Conservation (phyloP, 345 rosid species). For the Firmiana major region DNA sequence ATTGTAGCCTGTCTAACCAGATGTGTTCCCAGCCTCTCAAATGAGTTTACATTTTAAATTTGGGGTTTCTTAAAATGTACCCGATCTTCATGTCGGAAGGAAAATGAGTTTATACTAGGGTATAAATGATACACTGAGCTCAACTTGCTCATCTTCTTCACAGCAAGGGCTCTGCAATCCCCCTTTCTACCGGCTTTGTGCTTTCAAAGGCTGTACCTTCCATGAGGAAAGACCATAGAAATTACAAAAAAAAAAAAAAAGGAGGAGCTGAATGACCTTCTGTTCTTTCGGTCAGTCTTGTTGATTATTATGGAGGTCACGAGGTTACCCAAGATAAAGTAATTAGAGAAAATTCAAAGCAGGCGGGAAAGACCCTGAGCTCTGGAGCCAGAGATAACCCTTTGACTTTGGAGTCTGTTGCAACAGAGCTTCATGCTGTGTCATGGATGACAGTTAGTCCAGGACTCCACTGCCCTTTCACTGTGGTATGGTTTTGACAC, state of each 20-base stretch:
- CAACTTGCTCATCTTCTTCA: conserved; percentile 97
- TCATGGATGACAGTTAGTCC: conserved; percentile 99
- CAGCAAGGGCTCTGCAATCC: conserved; percentile 87
- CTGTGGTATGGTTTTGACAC: conserved; percentile 91
- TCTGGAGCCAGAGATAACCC: conserved; percentile 73
- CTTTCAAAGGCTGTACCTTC: conserved; percentile 89
- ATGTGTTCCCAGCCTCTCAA: too few relatives aligned
- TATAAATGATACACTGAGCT: too few relatives aligned
- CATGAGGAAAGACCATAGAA: conserved; percentile 67
- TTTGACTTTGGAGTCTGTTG: conserved; percentile 70
- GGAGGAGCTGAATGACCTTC: conserved; percentile 99
- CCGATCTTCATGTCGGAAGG: too few relatives aligned
- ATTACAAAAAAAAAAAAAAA: conserved; percentile 54
- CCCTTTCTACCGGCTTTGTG: conserved; percentile 86
- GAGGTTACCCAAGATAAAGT: conserved; percentile 48
- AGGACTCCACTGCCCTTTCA: conserved; percentile 83
- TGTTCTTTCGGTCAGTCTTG: conserved; percentile 73
- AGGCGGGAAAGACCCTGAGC: conserved; percentile 45
- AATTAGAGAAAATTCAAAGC: conserved; percentile 51
- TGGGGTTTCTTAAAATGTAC: too few relatives aligned
- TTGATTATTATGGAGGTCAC: conserved; percentile 80
- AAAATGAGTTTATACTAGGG: too few relatives aligned
- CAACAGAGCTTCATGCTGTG: conserved; percentile 94
- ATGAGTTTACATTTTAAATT: too few relatives aligned
- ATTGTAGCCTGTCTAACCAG: too few relatives aligned